Evolutionary conservation across 257 asterid genomes (phyloP).

Genomic region (Solanum tacnaense): DNA sequence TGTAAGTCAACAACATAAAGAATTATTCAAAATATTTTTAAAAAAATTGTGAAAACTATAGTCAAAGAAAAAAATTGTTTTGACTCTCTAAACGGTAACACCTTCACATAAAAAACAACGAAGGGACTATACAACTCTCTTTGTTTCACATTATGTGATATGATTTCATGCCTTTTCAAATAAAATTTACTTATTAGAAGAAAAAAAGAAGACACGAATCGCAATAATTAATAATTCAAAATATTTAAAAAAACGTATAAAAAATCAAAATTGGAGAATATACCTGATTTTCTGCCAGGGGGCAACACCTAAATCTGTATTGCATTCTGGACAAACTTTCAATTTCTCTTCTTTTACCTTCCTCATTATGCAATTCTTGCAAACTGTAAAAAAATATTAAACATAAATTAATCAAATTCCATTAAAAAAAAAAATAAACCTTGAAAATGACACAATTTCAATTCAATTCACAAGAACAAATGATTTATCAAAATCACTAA

Average conservation of each 20-base stretch:
- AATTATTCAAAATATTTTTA: background rate
- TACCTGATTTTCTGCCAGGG: conserved; percentile 64
- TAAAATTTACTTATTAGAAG: background rate
- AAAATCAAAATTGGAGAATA: no score
- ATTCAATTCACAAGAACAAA: background rate
- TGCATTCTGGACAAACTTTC: conserved; percentile 46
- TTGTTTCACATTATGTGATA: background rate
- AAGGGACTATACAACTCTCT: background rate
- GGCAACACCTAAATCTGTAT: conserved; percentile 37
- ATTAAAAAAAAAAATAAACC: background rate
- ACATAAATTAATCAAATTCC: background rate
- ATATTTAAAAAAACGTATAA: background rate
- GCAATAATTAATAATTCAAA: background rate
- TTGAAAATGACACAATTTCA: background rate
- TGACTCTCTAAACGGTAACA: background rate
- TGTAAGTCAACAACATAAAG: background rate
- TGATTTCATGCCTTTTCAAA: background rate
- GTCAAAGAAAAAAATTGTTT: background rate
- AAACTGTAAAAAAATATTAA: conserved; percentile 20
- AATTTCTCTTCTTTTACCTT: conserved; percentile 36
- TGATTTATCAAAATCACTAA: background rate
- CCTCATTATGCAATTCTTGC: conserved; percentile 49
- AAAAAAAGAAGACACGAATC: no score
- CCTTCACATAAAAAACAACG: background rate
- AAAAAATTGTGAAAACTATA: no score